Conservation (phyloP, 768 basidiomycete genomes). For the Pleurotus pulmonarius region DNA sequence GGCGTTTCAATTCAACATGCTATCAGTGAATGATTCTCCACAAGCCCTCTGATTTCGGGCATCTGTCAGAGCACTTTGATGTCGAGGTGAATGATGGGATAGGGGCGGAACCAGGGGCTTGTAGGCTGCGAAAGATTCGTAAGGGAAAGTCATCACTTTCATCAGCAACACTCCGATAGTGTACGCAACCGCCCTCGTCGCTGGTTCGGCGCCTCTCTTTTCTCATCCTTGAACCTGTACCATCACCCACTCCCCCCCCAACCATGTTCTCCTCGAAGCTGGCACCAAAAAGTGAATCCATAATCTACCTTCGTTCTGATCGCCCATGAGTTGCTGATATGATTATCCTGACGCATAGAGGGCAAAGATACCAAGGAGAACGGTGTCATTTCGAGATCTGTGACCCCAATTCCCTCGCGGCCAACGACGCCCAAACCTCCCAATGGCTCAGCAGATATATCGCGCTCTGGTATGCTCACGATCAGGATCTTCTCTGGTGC, state of each 20-base stretch:
- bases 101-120: no score
- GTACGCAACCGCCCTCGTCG: background rate
- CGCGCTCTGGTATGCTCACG: constrained; percentile 88
- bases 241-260: constrained; percentile 10
- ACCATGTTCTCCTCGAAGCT: constrained; percentile 57
- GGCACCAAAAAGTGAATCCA: constrained; percentile 27
- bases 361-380: constrained; percentile 69
- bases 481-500: constrained; percentile 92
- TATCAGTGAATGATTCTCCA: no score
- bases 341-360: constrained; percentile 33
- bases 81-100: no score
- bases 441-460: constrained; percentile 41
- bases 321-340: constrained; percentile 2
- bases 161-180: constrained; percentile 7
- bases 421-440: constrained; percentile 72
- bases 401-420: constrained; percentile 77
- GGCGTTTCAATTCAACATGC: no score
- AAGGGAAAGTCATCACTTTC: background rate
- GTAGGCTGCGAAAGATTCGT: background rate
- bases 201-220: constrained; percentile 25
- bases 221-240: constrained; percentile 4
- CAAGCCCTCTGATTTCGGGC: no score
- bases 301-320: background rate
- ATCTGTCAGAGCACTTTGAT: no score
- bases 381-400: constrained; percentile 70